These are phyloP conservation scores for Citrus australasica DNA, from an alignment of 345 rosid genomes.

Conservation along the genomic window DNA sequence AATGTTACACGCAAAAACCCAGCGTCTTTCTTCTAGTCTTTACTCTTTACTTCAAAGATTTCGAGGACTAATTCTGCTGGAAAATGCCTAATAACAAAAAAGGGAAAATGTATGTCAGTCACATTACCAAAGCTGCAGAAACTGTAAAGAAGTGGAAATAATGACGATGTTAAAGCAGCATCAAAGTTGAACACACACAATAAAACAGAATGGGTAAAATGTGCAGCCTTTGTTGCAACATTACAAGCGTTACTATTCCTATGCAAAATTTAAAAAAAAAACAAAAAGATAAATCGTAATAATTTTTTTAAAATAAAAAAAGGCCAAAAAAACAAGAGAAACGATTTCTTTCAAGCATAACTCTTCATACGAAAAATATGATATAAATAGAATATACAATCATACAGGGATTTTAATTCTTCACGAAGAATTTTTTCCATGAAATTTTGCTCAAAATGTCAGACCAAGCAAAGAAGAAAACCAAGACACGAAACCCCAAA, in stretches of 20 bases:
- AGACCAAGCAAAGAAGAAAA: constrained; percentile 14
- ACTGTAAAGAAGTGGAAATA: constrained; percentile 21
- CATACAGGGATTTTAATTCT: neutral
- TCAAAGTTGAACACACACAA: constrained; percentile 21
- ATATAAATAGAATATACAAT: neutral
- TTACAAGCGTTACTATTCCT: constrained; percentile 43
- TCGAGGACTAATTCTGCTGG: constrained; percentile 17
- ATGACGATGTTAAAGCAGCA: constrained; percentile 22
- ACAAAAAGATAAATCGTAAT: neutral
- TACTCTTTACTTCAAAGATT: constrained; percentile 17
- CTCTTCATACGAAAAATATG: neutral
- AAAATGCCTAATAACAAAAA: constrained; percentile 13
- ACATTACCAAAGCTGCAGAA: constrained; percentile 25
- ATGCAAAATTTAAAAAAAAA: constrained; percentile 15
- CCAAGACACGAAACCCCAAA: constrained; percentile 21
- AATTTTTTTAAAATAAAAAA: neutral
- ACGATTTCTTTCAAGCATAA: neutral
- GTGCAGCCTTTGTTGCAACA: constrained; percentile 20
- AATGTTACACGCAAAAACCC: constrained; percentile 23
- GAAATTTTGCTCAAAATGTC: constrained; percentile 9
- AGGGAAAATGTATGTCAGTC: constrained; percentile 40
- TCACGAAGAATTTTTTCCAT: neutral
- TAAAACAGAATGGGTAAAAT: constrained; percentile 18
- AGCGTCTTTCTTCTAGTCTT: constrained; percentile 15
- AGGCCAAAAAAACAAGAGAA: neutral